phyloP scores from a whole-genome alignment of 768 basidiomycete genomes.

The Nevesoporus exiguus region DNA sequence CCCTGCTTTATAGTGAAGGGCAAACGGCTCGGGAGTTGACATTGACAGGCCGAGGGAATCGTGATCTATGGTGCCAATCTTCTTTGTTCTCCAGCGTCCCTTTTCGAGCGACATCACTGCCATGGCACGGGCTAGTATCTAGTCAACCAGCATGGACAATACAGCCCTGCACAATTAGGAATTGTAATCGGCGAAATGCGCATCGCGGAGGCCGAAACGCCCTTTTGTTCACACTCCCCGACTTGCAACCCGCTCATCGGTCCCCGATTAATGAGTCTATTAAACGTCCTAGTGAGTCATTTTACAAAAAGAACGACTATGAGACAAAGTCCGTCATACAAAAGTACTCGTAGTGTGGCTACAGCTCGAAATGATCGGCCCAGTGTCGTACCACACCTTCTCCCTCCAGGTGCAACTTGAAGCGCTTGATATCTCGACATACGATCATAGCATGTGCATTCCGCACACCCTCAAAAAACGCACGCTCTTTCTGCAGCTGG shows the following conservation, averaged over 20 bases:
- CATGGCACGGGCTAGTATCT: neutral
- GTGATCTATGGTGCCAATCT: neutral
- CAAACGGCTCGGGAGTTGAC: neutral
- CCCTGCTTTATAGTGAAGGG: slow-evolving; percentile 11
- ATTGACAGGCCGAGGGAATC: neutral
- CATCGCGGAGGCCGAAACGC: neutral
- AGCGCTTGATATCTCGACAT: slow-evolving; percentile 60
- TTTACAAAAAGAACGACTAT: too few relatives aligned
- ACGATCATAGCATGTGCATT: slow-evolving; percentile 76
- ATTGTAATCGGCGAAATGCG: too few relatives aligned
- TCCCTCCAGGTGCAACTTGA: slow-evolving; percentile 55
- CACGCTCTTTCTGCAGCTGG: slow-evolving; percentile 62
- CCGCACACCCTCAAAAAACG: slow-evolving; percentile 53
- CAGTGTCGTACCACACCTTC: slow-evolving; percentile 69
- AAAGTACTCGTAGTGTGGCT: slow-evolving; percentile 2
- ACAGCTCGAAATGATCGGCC: slow-evolving; percentile 58
- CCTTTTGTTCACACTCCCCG: neutral
- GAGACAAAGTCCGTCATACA: too few relatives aligned
- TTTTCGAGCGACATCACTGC: neutral
- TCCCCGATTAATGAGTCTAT: too few relatives aligned
- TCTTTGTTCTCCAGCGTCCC: slow-evolving; percentile 6
- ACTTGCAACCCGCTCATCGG: too few relatives aligned
- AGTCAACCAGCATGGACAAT: slow-evolving; percentile 10
- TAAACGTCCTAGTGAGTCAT: too few relatives aligned
- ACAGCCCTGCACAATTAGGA: slow-evolving; percentile 4